These are phyloP conservation scores for Leishmania martiniquensis DNA, from an alignment of 208 protist genomes.

Conservation along the genomic window DNA sequence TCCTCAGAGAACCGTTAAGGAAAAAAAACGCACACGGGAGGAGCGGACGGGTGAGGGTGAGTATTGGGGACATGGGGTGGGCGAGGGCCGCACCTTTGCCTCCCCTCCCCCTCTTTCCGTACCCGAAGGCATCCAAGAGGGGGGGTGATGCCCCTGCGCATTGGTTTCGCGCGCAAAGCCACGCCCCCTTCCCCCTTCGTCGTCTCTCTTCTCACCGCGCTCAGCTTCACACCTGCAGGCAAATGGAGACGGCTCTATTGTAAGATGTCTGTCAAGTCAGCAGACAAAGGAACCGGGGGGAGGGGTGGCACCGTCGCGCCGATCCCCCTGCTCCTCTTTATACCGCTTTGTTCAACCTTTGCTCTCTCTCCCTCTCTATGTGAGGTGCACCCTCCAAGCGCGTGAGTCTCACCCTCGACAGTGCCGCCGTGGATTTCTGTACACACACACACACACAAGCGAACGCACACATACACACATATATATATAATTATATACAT, in stretches of 20 bases:
- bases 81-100: too few species aligned
- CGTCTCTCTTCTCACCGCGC: neutral
- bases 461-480: neutral
- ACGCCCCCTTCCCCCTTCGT: neutral
- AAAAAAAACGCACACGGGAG: too few species aligned
- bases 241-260: neutral
- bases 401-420: neutral
- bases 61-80: too few species aligned
- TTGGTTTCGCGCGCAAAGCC: neutral
- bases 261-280: neutral
- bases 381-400: neutral
- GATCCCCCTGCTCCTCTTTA: neutral
- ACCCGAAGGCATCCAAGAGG: neutral
- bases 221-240: neutral
- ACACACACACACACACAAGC: neutral
- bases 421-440: neutral
- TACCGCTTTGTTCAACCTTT: neutral
- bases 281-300: too few species aligned
- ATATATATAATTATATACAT: neutral
- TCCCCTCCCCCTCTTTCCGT: neutral
- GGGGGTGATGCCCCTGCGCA: neutral
- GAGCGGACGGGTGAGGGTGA: too few species aligned
- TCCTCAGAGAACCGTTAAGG: neutral
- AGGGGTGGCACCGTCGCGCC: neutral
- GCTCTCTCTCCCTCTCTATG: neutral